Evolutionary conservation across 1,139 yeast genomes (phyloP).

Genomic region (Pichia sp.): DNA sequence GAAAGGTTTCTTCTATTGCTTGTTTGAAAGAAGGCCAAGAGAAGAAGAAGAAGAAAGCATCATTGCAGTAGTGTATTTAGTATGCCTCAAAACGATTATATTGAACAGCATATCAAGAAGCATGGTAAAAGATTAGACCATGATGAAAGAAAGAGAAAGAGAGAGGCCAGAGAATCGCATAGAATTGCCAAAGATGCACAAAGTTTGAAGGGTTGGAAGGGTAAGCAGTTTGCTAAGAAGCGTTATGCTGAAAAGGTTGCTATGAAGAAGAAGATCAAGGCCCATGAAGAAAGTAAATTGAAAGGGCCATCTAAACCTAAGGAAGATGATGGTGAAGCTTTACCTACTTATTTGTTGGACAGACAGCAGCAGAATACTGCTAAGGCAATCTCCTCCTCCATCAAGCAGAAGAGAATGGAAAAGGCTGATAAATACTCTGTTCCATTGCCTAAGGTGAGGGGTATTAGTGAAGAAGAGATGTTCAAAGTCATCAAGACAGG

Average conservation of each 20-base stretch:
- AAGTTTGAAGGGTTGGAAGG: slow-evolving; percentile 93
- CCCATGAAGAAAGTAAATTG: slow-evolving; percentile 94
- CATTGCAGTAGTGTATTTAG: neutral
- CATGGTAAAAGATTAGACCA: slow-evolving; percentile 95
- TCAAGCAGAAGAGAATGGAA: slow-evolving; percentile 95
- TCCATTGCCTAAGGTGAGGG: slow-evolving; percentile 96
- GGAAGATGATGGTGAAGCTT: slow-evolving; percentile 88
- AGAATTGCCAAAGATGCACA: slow-evolving; percentile 93
- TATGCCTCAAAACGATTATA: slow-evolving; percentile 99
- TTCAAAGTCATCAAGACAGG: slow-evolving; percentile 97
- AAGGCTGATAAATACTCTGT: slow-evolving; percentile 96
- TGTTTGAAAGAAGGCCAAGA: neutral
- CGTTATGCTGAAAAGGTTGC: slow-evolving; percentile 96
- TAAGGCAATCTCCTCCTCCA: slow-evolving; percentile 89
- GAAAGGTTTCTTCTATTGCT: neutral
- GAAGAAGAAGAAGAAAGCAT: neutral
- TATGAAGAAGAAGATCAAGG: slow-evolving; percentile 97
- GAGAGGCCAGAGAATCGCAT: slow-evolving; percentile 96
- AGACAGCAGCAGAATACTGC: slow-evolving; percentile 94
- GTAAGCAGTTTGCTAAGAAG: slow-evolving; percentile 97
- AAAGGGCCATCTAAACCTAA: slow-evolving; percentile 85
- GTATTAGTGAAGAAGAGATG: slow-evolving; percentile 98
- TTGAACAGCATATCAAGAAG: slow-evolving; percentile 95
- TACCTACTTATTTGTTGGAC: slow-evolving; percentile 95
- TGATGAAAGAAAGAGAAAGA: slow-evolving; percentile 94